phyloP scores from a whole-genome alignment of 495 filamentous ascomycete species.

The Monascus purpureus region DNA sequence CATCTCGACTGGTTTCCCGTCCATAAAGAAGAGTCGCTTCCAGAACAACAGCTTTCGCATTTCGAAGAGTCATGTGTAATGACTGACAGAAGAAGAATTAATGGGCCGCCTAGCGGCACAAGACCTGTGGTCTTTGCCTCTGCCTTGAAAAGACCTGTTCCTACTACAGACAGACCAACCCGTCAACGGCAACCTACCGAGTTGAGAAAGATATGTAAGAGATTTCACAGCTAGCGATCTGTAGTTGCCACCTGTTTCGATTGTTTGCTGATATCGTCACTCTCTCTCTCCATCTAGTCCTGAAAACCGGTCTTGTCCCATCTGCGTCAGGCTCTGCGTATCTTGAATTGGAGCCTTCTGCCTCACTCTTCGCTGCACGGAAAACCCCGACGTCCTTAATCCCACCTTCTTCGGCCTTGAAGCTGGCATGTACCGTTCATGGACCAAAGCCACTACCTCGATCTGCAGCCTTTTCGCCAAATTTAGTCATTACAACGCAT shows the following conservation, averaged over 20 bases:
- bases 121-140: slow-evolving; percentile 56
- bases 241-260: too few relatives aligned
- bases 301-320: slow-evolving; percentile 84
- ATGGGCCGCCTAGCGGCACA: slow-evolving; percentile 70
- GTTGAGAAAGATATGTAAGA: slow-evolving; percentile 77
- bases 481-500: slow-evolving; percentile 78
- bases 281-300: slow-evolving; percentile 49
- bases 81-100: slow-evolving; percentile 82
- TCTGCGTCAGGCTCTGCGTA: slow-evolving; percentile 92
- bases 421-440: slow-evolving; percentile 84
- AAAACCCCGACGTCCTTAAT: slow-evolving; percentile 33
- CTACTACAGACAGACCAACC: slow-evolving; percentile 25
- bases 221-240: too few relatives aligned
- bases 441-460: slow-evolving; percentile 83
- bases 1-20: too few relatives aligned
- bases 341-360: slow-evolving; percentile 61
- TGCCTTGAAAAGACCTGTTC: slow-evolving; percentile 19
- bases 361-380: slow-evolving; percentile 32
- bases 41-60: too few relatives aligned
- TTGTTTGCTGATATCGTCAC: too few relatives aligned
- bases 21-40: too few relatives aligned
- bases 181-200: slow-evolving; percentile 47
- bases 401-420: slow-evolving; percentile 49
- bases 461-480: slow-evolving; percentile 76
- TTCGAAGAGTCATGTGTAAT: slow-evolving; percentile 29